A percentile compares a stretch with the other conserved stretches of the same genome.
Evolutionary conservation across 2,329 filamentous ascomycete genomes (phyloP).

Genomic region (Pezicula neosporulosa): DNA sequence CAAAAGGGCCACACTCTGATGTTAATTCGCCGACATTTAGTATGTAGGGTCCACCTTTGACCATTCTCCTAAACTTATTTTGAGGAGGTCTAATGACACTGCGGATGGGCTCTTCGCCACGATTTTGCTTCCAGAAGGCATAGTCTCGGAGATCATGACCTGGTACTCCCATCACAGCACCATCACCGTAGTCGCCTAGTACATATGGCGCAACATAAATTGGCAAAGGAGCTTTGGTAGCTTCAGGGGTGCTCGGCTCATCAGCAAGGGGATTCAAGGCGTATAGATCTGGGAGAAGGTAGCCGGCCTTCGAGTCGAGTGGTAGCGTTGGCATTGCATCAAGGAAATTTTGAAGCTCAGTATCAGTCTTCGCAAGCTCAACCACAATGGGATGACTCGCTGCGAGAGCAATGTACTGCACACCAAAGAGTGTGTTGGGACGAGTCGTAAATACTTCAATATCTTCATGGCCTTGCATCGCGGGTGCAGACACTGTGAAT

Average conservation of each 20-base stretch:
- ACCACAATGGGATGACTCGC: constrained; percentile 67
- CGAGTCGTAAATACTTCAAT: constrained; percentile 81
- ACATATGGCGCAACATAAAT: constrained; percentile 85
- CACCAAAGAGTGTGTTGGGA: constrained; percentile 82
- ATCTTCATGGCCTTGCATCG: constrained; percentile 13
- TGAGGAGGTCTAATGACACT: constrained; percentile 53
- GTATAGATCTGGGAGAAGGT: constrained; percentile 56
- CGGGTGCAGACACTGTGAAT: constrained; percentile 54
- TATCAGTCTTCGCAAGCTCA: constrained; percentile 54
- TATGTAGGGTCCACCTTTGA: constrained; percentile 53
- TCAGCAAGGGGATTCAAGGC: constrained; percentile 65
- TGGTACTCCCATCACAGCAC: constrained; percentile 89
- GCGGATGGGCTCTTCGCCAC: constrained; percentile 54
- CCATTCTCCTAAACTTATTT: constrained; percentile 39
- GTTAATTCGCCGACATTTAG: constrained; percentile 64
- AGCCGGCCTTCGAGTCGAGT: constrained; percentile 61
- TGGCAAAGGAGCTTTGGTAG: constrained; percentile 57
- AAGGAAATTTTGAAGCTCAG: constrained; percentile 64
- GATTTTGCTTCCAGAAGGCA: constrained; percentile 75
- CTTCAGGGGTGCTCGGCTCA: constrained; percentile 45
- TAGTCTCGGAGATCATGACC: constrained; percentile 78
- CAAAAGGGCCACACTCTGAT: constrained; percentile 60
- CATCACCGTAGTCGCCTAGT: constrained; percentile 79
- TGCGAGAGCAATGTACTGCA: constrained; percentile 80
- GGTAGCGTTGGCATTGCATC: constrained; percentile 55